Conservation (phyloP, 208 protist species). For the Pavlovales sp. region DNA sequence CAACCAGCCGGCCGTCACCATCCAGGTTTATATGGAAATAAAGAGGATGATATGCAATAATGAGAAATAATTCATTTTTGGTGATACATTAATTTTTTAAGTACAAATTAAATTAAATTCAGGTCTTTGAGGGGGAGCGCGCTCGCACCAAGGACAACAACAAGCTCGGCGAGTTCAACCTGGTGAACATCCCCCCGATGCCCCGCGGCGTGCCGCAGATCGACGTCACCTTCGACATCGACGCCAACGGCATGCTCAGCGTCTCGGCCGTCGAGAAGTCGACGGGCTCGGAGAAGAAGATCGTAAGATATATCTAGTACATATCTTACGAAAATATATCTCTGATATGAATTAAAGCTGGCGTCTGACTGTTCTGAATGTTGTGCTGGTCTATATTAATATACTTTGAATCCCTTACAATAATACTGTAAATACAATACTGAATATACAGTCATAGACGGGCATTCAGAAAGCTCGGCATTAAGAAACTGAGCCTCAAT, state of each 20-base stretch:
- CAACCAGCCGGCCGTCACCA: conserved; percentile 95
- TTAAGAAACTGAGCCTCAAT: no score
- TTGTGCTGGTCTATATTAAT: no score
- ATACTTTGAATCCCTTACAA: conserved; percentile 82
- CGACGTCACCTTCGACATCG: conserved; percentile 96
- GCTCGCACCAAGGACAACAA: conserved; percentile 96
- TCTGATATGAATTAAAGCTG: conserved; percentile 84
- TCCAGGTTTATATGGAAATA: conserved; percentile 73
- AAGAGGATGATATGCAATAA: no score
- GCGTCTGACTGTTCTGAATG: no score
- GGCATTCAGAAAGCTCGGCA: no score
- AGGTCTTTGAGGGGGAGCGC: conserved; percentile 99
- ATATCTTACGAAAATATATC: no score
- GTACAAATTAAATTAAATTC: no score
- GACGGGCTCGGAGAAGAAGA: conserved; percentile 67
- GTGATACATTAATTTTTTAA: conserved; percentile 9
- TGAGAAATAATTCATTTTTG: conserved; percentile 17
- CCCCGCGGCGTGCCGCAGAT: conserved; percentile 70
- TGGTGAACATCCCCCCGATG: conserved; percentile 75
- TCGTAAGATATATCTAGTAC: conserved; percentile 89
- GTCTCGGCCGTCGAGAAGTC: conserved; percentile 91
- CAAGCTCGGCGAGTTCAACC: conserved; percentile 90
- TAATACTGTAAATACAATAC: conserved; percentile 71
- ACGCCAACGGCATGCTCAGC: conserved; percentile 93
- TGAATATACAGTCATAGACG: no score